Evolutionary conservation across 768 basidiomycete species (phyloP).

Genomic region (Mrakia hoshinonis): DNA sequence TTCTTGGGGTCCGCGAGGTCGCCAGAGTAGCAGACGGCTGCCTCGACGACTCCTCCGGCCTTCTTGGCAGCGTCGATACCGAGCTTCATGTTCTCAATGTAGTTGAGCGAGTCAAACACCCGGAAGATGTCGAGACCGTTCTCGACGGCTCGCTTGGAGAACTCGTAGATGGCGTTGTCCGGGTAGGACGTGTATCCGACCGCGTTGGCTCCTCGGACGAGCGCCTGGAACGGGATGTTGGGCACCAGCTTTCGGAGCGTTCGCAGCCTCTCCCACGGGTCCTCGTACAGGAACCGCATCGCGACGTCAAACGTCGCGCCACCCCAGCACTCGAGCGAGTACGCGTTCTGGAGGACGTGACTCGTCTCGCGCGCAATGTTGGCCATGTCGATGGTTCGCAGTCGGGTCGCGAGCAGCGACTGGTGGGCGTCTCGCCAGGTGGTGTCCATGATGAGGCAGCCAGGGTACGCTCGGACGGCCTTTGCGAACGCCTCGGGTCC

Average conservation of each 20-base stretch:
- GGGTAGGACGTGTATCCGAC: conserved; percentile 99
- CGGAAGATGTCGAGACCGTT: conserved; percentile 99
- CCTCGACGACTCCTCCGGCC: conserved; percentile 96
- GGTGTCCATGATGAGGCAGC: conserved; percentile 62
- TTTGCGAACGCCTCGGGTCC: conserved; percentile 98
- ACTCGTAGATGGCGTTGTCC: conserved; percentile 96
- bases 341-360: conserved; percentile 88
- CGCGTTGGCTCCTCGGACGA: conserved; percentile 97
- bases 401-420: conserved; percentile 87
- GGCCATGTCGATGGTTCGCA: conserved; percentile 92
- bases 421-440: conserved; percentile 99
- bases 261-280: conserved; percentile 96
- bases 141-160: conserved; percentile 99
- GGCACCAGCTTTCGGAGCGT: conserved; percentile 90
- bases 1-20: conserved; percentile 91
- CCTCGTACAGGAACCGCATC: conserved; percentile 98
- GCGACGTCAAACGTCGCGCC: conserved; percentile 82
- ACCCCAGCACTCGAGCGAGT: conserved; percentile 97
- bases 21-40: conserved; percentile 95
- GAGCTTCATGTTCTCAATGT: conserved; percentile 95
- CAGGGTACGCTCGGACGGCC: conserved; percentile 91
- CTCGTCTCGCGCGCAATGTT: conserved; percentile 98
- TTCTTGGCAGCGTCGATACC: conserved; percentile 99
- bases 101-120: conserved; percentile 98
- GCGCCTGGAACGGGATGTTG: conserved; percentile 95